phyloP scores from a whole-genome alignment of 495 filamentous ascomycete genomes.

The Xylaria castorea region DNA sequence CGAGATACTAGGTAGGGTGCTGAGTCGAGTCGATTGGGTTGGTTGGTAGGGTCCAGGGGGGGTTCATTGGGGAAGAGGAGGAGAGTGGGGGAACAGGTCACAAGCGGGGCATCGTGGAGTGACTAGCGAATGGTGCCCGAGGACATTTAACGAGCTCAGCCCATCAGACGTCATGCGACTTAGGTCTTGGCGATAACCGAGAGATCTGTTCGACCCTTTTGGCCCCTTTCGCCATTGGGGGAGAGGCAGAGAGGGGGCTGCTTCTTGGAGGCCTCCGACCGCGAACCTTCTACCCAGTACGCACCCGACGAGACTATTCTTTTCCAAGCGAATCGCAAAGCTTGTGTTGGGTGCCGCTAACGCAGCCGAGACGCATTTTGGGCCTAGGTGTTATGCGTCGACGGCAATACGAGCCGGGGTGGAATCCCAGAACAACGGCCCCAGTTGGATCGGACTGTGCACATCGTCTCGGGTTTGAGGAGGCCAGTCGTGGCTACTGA shows the following conservation, averaged over 20 bases:
- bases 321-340: conserved; percentile 22
- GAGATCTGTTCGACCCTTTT: conserved; percentile 6
- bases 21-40: background rate
- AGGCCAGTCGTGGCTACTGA: background rate
- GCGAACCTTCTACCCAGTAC: background rate
- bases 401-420: conserved; percentile 2
- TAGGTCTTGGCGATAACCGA: conserved; percentile 23
- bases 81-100: conserved; percentile 6
- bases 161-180: conserved; percentile 28
- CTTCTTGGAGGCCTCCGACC: conserved; percentile 21
- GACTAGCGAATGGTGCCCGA: conserved; percentile 28
- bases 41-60: conserved; percentile 8
- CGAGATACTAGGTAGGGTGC: background rate
- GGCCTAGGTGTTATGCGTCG: conserved; percentile 2
- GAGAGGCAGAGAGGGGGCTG: background rate
- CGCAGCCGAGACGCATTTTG: background rate
- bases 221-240: background rate
- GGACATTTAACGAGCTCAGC: conserved; percentile 20
- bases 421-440: background rate
- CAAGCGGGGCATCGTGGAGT: conserved; percentile 28
- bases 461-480: conserved; percentile 2
- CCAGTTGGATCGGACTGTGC: background rate
- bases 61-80: conserved; percentile 18
- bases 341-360: background rate
- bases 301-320: background rate